Evolutionary conservation across 768 basidiomycete genomes (phyloP), one percentile per base, ranked within the genome.

Genomic region (Amanita pallidorosea): DNA sequence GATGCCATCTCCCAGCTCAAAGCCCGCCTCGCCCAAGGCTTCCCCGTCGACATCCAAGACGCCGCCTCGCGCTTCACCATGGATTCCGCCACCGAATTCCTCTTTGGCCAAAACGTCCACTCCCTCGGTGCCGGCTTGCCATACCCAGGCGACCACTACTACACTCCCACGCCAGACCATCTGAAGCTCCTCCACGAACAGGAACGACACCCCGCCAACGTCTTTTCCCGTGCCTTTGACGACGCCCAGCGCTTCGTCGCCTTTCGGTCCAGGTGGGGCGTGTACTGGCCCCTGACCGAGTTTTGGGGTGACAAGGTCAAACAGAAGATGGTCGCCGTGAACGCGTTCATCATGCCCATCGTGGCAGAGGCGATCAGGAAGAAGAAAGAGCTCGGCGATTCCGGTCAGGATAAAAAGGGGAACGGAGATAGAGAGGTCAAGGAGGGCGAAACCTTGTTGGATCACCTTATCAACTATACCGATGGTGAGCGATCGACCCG

Each of bases 41-140:
- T 70, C 45, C 66, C 83, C 1, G 62, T 85, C 7, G 79, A 85
- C 55, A 72, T 84, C 48, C 83, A 83, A 66, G 74, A 77, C 54
- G 59, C 74, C 20, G 69, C 65, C 0, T 63, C 65, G 0, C 71
- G 74, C 1, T 83, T 83, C 59, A 81, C 82, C 0, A 69, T 85
- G n/a, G 83, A 85, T 61, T 74, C 78, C 7, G 79, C 79, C 13
- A 76, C 77, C 1, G 75, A 78, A 49, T 82, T 79, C 56, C 71
- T 85, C 5, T 81, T 81, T 53, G 76, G 74, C 5, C 63, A 68
- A 31, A 70, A 72, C 51, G 75, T 82, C 7, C 58, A 70, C 33
- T 75, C 73, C 6, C 70, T 83, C 25, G 61, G 64, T 0, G 72
- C 71, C 0, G 73, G 71, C 3, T 61, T 83, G 6, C 74, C 73